phyloP scores from a whole-genome alignment of 176 grass and related monocot genomes.

The Aegilops sharonensis region DNA sequence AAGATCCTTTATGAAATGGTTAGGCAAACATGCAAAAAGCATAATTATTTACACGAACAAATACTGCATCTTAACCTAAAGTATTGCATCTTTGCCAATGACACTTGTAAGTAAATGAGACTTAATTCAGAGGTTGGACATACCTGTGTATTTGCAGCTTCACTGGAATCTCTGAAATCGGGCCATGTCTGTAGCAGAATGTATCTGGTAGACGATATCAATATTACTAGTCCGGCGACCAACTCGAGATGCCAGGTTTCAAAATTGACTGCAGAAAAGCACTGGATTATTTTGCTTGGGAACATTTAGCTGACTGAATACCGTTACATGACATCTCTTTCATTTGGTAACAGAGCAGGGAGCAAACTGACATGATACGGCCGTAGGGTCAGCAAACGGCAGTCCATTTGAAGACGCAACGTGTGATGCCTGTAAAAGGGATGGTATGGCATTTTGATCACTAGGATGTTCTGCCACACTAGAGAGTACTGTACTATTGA shows the following conservation, averaged over 20 bases:
- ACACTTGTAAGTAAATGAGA: not conserved
- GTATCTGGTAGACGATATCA: slow-evolving; percentile 66
- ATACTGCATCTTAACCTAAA: not conserved
- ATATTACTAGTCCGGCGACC: slow-evolving; percentile 62
- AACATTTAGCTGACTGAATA: not conserved
- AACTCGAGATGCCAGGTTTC: slow-evolving; percentile 79
- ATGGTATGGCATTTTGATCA: not conserved
- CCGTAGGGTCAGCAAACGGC: slow-evolving; percentile 47
- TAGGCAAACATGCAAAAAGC: not conserved
- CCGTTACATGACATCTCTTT: not conserved
- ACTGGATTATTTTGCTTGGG: slow-evolving; percentile 3
- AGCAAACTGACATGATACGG: slow-evolving; percentile 56
- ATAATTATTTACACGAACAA: too few relatives aligned
- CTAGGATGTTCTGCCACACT: not conserved
- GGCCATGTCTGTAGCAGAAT: slow-evolving; percentile 73
- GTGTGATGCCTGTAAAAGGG: slow-evolving; percentile 49
- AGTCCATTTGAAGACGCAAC: slow-evolving; percentile 58
- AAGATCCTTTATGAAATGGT: not conserved
- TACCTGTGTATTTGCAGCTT: slow-evolving; percentile 84
- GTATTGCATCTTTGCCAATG: not conserved
- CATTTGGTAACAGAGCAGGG: not conserved
- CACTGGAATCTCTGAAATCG: slow-evolving; percentile 81
- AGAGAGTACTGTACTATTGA: not conserved
- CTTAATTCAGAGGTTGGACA: not conserved
- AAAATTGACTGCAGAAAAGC: slow-evolving; percentile 61